Evolutionary conservation across 2,329 filamentous ascomycete genomes (phyloP).

Genomic region (Eutypa lata): DNA sequence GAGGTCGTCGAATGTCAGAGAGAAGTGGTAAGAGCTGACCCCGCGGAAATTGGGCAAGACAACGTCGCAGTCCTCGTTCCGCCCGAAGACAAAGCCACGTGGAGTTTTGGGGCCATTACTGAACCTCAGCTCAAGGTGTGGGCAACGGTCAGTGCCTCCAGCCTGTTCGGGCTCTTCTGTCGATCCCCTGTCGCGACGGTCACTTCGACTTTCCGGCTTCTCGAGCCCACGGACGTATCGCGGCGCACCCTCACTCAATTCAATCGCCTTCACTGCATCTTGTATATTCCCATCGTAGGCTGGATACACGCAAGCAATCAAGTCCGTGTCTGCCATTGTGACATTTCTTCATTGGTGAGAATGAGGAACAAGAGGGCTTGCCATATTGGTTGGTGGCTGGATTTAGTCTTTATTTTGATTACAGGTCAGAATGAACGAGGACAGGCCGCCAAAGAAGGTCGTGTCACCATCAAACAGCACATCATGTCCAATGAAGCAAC

Average conservation of each 20-base stretch:
- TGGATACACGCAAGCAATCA: neutral
- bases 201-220: neutral
- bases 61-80: neutral
- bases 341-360: too few relatives aligned
- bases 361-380: too few relatives aligned
- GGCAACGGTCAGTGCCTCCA: neutral
- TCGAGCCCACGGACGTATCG: neutral
- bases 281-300: neutral
- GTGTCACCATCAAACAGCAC: too few relatives aligned
- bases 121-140: conserved; percentile 4
- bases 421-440: too few relatives aligned
- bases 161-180: neutral
- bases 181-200: neutral
- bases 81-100: conserved; percentile 4
- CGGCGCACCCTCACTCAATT: neutral
- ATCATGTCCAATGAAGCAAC: too few relatives aligned
- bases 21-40: conserved; percentile 2
- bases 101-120: conserved; percentile 2
- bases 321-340: neutral
- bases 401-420: too few relatives aligned
- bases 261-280: neutral
- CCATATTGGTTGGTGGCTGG: too few relatives aligned
- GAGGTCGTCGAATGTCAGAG: conserved; percentile 3
- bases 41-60: neutral
- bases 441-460: too few relatives aligned